Conservation (phyloP, 1,284 basidiomycete species). For the Pholiota adiposa region DNA sequence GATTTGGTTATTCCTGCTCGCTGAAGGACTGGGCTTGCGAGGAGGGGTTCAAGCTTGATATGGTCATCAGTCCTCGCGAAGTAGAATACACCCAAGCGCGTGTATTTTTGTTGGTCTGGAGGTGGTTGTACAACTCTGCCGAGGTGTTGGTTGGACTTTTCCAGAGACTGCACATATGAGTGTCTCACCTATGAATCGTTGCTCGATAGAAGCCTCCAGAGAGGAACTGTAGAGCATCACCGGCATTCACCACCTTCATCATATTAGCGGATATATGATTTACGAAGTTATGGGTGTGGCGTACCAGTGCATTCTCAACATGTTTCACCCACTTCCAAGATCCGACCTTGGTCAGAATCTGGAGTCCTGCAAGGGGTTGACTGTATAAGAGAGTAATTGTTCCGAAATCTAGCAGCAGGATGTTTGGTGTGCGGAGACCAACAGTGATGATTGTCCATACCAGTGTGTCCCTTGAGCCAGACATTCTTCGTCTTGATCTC, state of each 20-base stretch:
- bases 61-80: too few relatives aligned
- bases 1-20: too few relatives aligned
- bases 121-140: conserved; percentile 39
- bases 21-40: too few relatives aligned
- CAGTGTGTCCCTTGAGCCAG: too few relatives aligned
- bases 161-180: not conserved
- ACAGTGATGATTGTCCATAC: conserved; percentile 21
- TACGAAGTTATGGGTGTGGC: not conserved
- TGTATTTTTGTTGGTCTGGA: too few relatives aligned
- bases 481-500: too few relatives aligned
- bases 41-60: too few relatives aligned
- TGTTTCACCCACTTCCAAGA: conserved; percentile 65
- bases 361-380: conserved; percentile 64
- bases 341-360: conserved; percentile 55
- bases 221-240: conserved; percentile 62
- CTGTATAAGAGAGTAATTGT: conserved; percentile 57
- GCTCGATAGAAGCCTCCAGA: conserved; percentile 49
- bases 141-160: not conserved
- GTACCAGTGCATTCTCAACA: conserved; percentile 62
- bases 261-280: not conserved
- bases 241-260: conserved; percentile 36
- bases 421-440: not conserved
- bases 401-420: conserved; percentile 50
- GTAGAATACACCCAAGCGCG: too few relatives aligned
- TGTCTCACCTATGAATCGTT: conserved; percentile 42